phyloP scores from a whole-genome alignment of 1,139 yeast species.

The Blastobotrys proliferans region DNA sequence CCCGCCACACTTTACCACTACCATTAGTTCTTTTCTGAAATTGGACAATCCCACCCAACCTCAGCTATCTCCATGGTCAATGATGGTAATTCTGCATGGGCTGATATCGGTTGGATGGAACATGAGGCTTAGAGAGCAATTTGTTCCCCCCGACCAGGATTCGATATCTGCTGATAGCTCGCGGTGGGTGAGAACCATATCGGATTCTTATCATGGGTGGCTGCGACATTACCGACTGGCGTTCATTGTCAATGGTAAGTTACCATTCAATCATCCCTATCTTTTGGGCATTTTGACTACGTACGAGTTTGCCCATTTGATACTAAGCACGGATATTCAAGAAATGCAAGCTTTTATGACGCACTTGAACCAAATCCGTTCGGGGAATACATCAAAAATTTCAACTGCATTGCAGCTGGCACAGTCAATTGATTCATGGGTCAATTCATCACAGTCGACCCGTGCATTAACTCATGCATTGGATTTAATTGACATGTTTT shows the following conservation, averaged over 20 bases:
- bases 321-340: slow-evolving; percentile 21
- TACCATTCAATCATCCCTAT: slow-evolving; percentile 27
- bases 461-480: slow-evolving; percentile 26
- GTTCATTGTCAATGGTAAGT: slow-evolving; percentile 23
- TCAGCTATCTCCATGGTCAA: slow-evolving; percentile 27
- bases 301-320: slow-evolving; percentile 27
- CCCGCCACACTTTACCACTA: slow-evolving; percentile 23
- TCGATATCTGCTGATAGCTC: background rate
- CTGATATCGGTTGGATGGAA: slow-evolving; percentile 27
- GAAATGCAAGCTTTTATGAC: slow-evolving; percentile 19
- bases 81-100: slow-evolving; percentile 29
- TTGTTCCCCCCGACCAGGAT: slow-evolving; percentile 18
- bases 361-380: slow-evolving; percentile 11
- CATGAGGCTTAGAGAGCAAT: slow-evolving; percentile 23
- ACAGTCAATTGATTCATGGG: slow-evolving; percentile 12
- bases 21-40: slow-evolving; percentile 22
- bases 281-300: slow-evolving; percentile 28
- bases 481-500: slow-evolving; percentile 27
- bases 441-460: slow-evolving; percentile 7
- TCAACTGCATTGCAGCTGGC: slow-evolving; percentile 3
- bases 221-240: slow-evolving; percentile 24
- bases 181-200: slow-evolving; percentile 22
- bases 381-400: background rate
- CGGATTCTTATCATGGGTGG: slow-evolving; percentile 27
- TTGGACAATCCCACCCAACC: slow-evolving; percentile 20